Evolutionary conservation across 2,329 filamentous ascomycete genomes (phyloP).

Genomic region (Fusarium pilosicola): DNA sequence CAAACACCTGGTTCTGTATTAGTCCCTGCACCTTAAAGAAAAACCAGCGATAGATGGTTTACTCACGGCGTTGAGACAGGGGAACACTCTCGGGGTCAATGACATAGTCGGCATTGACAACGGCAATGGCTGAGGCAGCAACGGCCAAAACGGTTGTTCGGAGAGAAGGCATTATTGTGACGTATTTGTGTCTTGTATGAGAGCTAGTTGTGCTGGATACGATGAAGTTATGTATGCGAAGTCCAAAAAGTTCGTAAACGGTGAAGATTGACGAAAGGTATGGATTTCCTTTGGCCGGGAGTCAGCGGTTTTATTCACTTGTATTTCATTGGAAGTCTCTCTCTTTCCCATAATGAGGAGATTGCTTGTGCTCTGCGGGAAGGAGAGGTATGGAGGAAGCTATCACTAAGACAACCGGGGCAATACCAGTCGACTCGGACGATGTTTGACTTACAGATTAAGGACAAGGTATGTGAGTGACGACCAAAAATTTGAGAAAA

Average conservation of each 20-base stretch:
- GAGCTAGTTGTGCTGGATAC: slow-evolving; percentile 8
- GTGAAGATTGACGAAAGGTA: slow-evolving; percentile 15
- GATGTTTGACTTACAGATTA: slow-evolving; percentile 25
- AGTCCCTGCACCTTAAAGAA: slow-evolving; percentile 14
- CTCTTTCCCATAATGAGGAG: slow-evolving; percentile 1
- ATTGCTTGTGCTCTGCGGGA: slow-evolving; percentile 11
- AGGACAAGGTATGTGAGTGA: not conserved
- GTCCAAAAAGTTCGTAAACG: slow-evolving; percentile 14
- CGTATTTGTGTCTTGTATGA: slow-evolving; percentile 5
- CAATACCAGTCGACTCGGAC: slow-evolving; percentile 2
- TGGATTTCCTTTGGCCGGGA: slow-evolving; percentile 4
- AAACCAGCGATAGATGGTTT: not conserved
- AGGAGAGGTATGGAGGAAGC: slow-evolving; percentile 22
- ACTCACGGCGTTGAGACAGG: slow-evolving; percentile 62
- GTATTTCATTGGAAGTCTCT: not conserved
- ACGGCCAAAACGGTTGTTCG: slow-evolving; percentile 64
- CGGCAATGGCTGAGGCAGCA: slow-evolving; percentile 60
- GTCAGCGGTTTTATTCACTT: slow-evolving; percentile 25
- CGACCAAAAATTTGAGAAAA: not conserved
- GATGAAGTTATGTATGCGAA: slow-evolving; percentile 9
- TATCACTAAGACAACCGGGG: slow-evolving; percentile 29
- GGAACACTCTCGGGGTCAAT: slow-evolving; percentile 72
- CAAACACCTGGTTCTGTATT: slow-evolving; percentile 61
- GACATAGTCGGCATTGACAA: slow-evolving; percentile 65
- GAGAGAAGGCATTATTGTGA: slow-evolving; percentile 63